phyloP scores from a whole-genome alignment of 192 early-diverging fungal species.

The Backusella morwellensis region DNA sequence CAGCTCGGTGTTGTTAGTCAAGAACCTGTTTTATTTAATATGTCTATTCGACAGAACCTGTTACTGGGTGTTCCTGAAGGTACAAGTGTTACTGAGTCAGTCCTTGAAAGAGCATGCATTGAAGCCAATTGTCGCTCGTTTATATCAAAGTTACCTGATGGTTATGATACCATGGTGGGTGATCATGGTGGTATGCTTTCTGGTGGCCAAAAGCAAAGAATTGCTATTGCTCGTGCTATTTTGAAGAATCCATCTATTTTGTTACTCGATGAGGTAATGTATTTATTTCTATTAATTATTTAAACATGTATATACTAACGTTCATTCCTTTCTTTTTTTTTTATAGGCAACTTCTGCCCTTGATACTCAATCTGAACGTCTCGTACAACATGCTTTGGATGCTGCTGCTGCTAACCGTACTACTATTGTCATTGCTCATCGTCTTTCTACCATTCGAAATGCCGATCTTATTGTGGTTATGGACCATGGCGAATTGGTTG shows the following conservation, averaged over 20 bases:
- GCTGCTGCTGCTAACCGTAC: constrained; percentile 69
- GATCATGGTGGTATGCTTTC: constrained; percentile 71
- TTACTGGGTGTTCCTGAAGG: constrained; percentile 46
- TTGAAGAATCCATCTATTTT: constrained; percentile 83
- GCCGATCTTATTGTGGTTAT: constrained; percentile 86
- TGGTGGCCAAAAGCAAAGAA: constrained; percentile 95
- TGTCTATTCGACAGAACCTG: constrained; percentile 78
- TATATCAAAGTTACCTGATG: constrained; percentile 76
- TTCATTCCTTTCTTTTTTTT: not conserved
- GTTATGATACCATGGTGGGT: constrained; percentile 82
- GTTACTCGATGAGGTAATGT: constrained; percentile 66
- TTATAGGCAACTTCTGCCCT: constrained; percentile 72
- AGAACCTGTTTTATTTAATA: constrained; percentile 86
- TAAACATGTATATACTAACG: too few species aligned
- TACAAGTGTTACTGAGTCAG: constrained; percentile 40
- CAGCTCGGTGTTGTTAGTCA: constrained; percentile 88
- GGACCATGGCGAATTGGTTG: constrained; percentile 61
- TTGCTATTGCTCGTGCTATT: constrained; percentile 91
- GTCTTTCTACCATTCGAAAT: constrained; percentile 88
- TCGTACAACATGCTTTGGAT: constrained; percentile 83
- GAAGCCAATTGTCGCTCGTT: constrained; percentile 79
- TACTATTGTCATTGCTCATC: constrained; percentile 87
- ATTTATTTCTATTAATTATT: not conserved
- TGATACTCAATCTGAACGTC: constrained; percentile 73
- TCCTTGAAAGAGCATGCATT: constrained; percentile 67